Evolutionary conservation across 2,329 filamentous ascomycete species (phyloP), one percentile per base, ranked within the genome.

Genomic region (Ophiostoma quercus): DNA sequence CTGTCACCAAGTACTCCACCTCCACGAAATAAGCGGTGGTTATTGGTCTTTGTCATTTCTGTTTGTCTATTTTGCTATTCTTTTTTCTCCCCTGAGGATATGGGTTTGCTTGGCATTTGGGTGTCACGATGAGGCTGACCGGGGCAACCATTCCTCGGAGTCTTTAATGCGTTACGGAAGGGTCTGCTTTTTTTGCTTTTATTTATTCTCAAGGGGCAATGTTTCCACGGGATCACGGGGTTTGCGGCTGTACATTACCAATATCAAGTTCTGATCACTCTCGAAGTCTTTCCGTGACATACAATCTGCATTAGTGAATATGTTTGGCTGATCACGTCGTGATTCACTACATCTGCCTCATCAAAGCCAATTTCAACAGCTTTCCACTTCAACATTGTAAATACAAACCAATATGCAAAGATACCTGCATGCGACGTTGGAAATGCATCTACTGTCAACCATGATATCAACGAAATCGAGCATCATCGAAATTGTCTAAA

Each of bases 1-100:
- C 95, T 71, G 95, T 99, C 77, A 99, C 95, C 87, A 99, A 99
- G 90, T 99, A 98, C 89, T 98, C 94, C 76, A 97, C 94, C 72
- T 97, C 94, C 80, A 95, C 94, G 84, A 99, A 98, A 92, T 98
- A 97, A 68, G 65, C 25, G 37, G 57, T 78, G 78, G 78, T 77
- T 79, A 77, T 74, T 79, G 37, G 39, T 43, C 22, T 66, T 47
- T 66, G 39, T 76, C 78, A 76, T 79, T 73, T 76, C 73, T 78
- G 79, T 81, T 81, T 81, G 77, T 78, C 83, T 87, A 85, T 86
- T 85, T 87, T 81, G 80, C 80, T 83, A 41, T 67, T 47, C 4
- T n/a, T 68, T 62, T 63, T 19, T 37, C 32, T 66, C n/a, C 34
- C 34, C 51, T 54, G 67, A 79, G 79, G 79, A 79, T 79, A 79